Evolutionary conservation across 768 basidiomycete species (phyloP), one percentile per base, ranked within the genome.

Genomic region (Serendipita indica): DNA sequence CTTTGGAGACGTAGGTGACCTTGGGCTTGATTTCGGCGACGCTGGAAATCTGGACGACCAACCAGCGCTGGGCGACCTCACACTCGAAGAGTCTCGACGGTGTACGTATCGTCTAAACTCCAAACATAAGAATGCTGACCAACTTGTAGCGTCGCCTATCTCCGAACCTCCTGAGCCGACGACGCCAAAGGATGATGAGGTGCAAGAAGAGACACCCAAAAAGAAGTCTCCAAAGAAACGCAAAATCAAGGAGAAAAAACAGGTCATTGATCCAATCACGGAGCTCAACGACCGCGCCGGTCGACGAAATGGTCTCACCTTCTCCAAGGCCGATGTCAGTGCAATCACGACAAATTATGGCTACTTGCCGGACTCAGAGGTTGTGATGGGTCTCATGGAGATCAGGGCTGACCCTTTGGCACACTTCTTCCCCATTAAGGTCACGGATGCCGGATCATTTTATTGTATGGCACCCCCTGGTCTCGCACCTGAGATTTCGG

Each of bases 401-500:
- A 88, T 96, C 63, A 80, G 86, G 27, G 80, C 84, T 7, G 87
- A 96, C 65, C 92, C 91, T 22, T 70, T 87, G 3, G 74, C 82
- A 5, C 83, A 91, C 68, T 97, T 91, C 73, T 72, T 96, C 46
- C 91, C 93, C 7, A 87, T 84, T 2, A 82, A 82, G 63, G 72
- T 74, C n/a, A 85, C 82, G 1, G 74, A 79, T 14, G 76, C 80
- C n/a, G 83, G 83, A 27, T 79, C 77, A 2, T 69, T 68, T 62
- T 84, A 93, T 70, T 87, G 79, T 65, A 86, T 84, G 43, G 91
- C 86, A 0, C 92, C 93, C 10, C 85, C 86, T 12, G 89, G 89
- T 6, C 69, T 93, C 52, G 80, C 82, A 0, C 83, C 86, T 0
- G 89, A 94, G 68, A 74, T 99, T 20, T 77, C 79, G 1, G 80